Conservation (phyloP, 371 early-diverging fungal genomes). For the Mucor velutinosus region DNA sequence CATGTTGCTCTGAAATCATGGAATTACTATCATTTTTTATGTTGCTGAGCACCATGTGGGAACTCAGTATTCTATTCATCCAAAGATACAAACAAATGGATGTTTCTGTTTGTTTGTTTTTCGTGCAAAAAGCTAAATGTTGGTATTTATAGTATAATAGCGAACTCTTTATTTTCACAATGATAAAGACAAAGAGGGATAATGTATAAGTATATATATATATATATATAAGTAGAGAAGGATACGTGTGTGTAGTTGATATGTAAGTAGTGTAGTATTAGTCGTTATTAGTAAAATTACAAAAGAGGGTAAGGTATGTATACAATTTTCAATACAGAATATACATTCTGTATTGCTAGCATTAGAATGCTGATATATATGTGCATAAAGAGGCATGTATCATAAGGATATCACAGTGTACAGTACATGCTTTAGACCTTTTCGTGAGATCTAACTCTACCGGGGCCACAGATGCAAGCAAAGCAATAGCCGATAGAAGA, state of each 20-base stretch:
- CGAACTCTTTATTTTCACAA: not conserved
- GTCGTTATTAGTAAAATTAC: not conserved
- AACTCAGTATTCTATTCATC: not conserved
- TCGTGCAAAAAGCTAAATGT: not conserved
- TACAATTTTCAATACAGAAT: not conserved
- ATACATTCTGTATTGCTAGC: not conserved
- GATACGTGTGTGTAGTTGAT: not conserved
- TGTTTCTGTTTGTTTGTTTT: not conserved
- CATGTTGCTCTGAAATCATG: no score
- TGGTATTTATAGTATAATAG: not conserved
- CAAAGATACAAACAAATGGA: not conserved
- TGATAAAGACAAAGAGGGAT: not conserved
- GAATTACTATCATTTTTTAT: no score
- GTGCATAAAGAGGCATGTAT: not conserved
- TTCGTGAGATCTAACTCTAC: constrained; percentile 16
- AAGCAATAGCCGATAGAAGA: constrained; percentile 27
- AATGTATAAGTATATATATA: not conserved
- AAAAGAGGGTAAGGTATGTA: not conserved
- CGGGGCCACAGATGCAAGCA: constrained; percentile 27
- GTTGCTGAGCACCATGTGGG: not conserved
- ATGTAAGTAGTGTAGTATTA: not conserved
- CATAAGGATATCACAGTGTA: not conserved
- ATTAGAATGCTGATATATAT: not conserved
- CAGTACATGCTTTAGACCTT: constrained; percentile 11
- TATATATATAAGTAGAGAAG: not conserved